Evolutionary conservation across 2,329 filamentous ascomycete genomes (phyloP), one percentile per base, ranked within the genome.

Genomic region (Elsinoe necatrix): DNA sequence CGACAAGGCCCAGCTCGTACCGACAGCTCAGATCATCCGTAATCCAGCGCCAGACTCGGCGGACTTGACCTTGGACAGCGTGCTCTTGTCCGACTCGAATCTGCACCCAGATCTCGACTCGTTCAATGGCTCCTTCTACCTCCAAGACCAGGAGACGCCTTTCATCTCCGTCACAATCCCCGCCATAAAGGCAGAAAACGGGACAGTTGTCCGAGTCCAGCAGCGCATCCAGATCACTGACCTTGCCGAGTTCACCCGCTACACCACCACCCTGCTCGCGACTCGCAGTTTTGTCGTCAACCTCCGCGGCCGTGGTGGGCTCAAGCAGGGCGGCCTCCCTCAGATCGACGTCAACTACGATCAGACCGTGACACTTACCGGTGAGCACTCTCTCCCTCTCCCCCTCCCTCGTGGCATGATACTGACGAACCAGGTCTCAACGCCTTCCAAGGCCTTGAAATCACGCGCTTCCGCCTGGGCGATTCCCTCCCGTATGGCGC

Each of bases 281-380:
- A 73, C 73, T 34, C 76, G 82, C 59, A 70, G 73, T 11, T 72
- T 82, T 47, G 65, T 70, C 1, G 65, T 83, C 51, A 72, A 73
- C 23, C 66, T 84, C 35, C 69, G 73, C 14, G 81, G 81, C 48
- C 73, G 70, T 57, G 79, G 80, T 0, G 70, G 70, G 1, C 61
- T 84, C 57, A 76, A 80, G 63, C 67, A 77, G 45, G 76, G 75
- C 0, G 68, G 66, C 2, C 67, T 84, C 43, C 79, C 77, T 0
- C 72, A 69, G 42, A 77, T 72, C 3, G 71, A 66, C 1, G 75
- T 83, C 20, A 69, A 77, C 39, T 84, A 81, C 65, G 75, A 83
- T 66, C 76, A 82, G 63, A 73, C 74, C 1, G 70, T 78, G n/a
- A 73, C 71, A n/a, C 76, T 82, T 72, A 80, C 78, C 64, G 80